Conservation (phyloP, 2,329 filamentous ascomycete genomes). For the Gliomastix tumulicola region DNA sequence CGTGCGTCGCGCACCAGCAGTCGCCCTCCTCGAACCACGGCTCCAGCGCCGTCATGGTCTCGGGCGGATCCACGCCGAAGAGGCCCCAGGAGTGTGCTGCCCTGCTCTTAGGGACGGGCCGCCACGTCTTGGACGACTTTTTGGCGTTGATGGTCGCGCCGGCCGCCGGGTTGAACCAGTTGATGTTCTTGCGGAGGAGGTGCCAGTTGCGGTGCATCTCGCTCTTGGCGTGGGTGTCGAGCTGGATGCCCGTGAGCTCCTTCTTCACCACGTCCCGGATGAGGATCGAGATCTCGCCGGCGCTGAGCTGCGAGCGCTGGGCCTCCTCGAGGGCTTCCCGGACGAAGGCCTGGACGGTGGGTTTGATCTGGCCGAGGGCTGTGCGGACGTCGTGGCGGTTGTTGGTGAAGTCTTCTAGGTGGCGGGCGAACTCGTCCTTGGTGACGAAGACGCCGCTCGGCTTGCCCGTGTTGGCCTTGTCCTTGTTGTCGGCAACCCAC, state of each 20-base stretch:
- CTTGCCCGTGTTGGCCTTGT: constrained; percentile 27
- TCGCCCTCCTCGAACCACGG: constrained; percentile 76
- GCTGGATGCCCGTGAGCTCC: constrained; percentile 34
- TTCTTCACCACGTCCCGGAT: constrained; percentile 33
- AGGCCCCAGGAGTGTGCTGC: too few relatives aligned
- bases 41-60: constrained; percentile 53
- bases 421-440: constrained; percentile 39
- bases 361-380: constrained; percentile 27
- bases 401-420: constrained; percentile 29
- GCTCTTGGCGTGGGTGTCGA: constrained; percentile 38
- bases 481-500: constrained; percentile 47
- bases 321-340: too few relatives aligned
- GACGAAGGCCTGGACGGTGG: constrained; percentile 24
- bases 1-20: constrained; percentile 70
- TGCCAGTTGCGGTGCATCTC: constrained; percentile 37
- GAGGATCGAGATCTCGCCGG: constrained; percentile 33
- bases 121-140: constrained; percentile 54
- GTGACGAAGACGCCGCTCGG: constrained; percentile 31
- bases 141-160: constrained; percentile 58
- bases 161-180: constrained; percentile 62
- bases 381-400: constrained; percentile 30
- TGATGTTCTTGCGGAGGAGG: constrained; percentile 47
- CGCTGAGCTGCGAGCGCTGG: too few relatives aligned
- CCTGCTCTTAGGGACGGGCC: too few relatives aligned
- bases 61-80: too few relatives aligned